Evolutionary conservation across 192 early-diverging fungal species (phyloP).

Genomic region (Coemansia sp.): DNA sequence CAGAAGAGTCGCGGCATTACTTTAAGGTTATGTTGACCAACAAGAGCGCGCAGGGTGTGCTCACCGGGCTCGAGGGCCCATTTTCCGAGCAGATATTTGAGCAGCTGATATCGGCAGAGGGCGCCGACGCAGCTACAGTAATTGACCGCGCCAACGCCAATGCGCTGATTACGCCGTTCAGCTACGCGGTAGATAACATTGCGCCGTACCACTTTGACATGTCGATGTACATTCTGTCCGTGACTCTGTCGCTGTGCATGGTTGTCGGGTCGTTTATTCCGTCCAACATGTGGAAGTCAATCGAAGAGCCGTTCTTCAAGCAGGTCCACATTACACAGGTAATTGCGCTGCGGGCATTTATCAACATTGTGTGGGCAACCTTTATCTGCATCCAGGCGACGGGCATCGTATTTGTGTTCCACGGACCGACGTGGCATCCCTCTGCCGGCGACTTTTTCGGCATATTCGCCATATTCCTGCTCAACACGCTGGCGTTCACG

Average conservation of each 20-base stretch:
- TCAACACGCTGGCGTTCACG: conserved; percentile 41
- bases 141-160: conserved; percentile 26
- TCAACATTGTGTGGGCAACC: conserved; percentile 32
- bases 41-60: conserved; percentile 7
- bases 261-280: conserved; percentile 47
- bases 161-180: conserved; percentile 39
- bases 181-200: conserved; percentile 38
- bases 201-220: conserved; percentile 49
- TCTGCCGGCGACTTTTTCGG: conserved; percentile 38
- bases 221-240: conserved; percentile 45
- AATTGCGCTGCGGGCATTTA: conserved; percentile 23
- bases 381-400: conserved; percentile 33
- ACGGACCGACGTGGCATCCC: conserved; percentile 36
- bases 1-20: conserved; percentile 47
- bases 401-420: conserved; percentile 41
- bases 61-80: conserved; percentile 19
- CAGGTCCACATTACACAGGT: conserved; percentile 28
- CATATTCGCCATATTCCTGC: conserved; percentile 33
- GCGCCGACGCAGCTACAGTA: neutral
- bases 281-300: conserved; percentile 54
- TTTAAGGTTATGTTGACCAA: conserved; percentile 26
- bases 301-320: conserved; percentile 49
- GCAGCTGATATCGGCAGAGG: neutral
- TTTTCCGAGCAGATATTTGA: conserved; percentile 31
- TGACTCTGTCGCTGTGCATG: conserved; percentile 47